phyloP scores from a whole-genome alignment of 1,284 basidiomycete species.

The Albatrellus sp. region DNA sequence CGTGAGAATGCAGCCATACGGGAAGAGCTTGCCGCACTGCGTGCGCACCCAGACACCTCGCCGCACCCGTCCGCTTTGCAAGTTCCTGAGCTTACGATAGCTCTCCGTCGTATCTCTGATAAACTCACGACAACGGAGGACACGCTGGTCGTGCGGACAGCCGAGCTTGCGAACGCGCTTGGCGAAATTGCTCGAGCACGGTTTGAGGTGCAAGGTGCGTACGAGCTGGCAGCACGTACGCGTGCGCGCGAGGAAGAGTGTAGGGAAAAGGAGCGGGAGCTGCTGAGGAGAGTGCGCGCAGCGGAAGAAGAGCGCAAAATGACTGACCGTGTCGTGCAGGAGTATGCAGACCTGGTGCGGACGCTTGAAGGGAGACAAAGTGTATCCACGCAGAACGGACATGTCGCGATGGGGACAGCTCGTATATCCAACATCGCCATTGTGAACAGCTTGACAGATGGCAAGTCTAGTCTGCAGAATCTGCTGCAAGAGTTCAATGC shows the following conservation, averaged over 20 bases:
- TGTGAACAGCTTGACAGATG: constrained; percentile 32
- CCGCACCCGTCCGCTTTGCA: constrained; percentile 35
- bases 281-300: constrained; percentile 28
- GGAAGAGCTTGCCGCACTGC: constrained; percentile 39
- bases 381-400: constrained; percentile 5
- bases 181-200: constrained; percentile 31
- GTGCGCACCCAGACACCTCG: constrained; percentile 32
- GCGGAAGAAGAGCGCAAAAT: constrained; percentile 47
- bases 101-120: constrained; percentile 54
- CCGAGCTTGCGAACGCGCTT: constrained; percentile 29
- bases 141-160: constrained; percentile 34
- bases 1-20: constrained; percentile 42
- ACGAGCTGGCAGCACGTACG: constrained; percentile 35
- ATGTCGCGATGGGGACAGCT: constrained; percentile 7
- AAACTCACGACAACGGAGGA: constrained; percentile 49
- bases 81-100: constrained; percentile 50
- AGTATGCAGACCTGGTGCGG: constrained; percentile 61
- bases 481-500: constrained; percentile 37
- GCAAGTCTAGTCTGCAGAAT: constrained; percentile 33
- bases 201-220: constrained; percentile 34
- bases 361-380: constrained; percentile 35
- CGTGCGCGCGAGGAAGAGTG: constrained; percentile 40
- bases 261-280: constrained; percentile 31
- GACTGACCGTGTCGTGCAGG: constrained; percentile 48
- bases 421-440: constrained; percentile 15